Evolutionary conservation across 768 basidiomycete species (phyloP).

Genomic region (Mrakia frigida): DNA sequence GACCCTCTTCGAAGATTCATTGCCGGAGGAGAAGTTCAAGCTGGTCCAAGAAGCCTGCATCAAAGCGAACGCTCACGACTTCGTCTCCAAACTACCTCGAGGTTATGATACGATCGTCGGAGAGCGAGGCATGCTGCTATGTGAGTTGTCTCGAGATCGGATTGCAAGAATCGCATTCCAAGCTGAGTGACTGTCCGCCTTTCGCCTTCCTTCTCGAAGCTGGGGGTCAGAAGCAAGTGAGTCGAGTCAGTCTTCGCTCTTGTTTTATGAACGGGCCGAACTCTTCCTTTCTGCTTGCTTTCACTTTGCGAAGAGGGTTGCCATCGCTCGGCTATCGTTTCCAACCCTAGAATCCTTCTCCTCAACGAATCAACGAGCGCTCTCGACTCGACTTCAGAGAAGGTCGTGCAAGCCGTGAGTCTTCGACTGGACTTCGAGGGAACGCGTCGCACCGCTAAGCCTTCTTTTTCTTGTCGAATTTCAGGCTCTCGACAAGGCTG

Average conservation of each 20-base stretch:
- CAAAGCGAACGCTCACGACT: slow-evolving; percentile 83
- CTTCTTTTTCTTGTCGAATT: too few relatives aligned
- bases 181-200: too few relatives aligned
- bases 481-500: slow-evolving; percentile 82
- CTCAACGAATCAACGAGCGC: slow-evolving; percentile 63
- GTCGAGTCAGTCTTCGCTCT: too few relatives aligned
- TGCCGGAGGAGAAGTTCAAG: slow-evolving; percentile 67
- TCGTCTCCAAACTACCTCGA: slow-evolving; percentile 69
- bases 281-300: slow-evolving; percentile 31
- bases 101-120: slow-evolving; percentile 86
- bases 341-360: slow-evolving; percentile 77
- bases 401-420: slow-evolving; percentile 84
- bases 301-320: slow-evolving; percentile 60
- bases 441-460: too few relatives aligned
- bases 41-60: slow-evolving; percentile 81
- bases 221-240: slow-evolving; percentile 64
- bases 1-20: slow-evolving; percentile 60
- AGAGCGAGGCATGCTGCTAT: slow-evolving; percentile 77
- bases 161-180: too few relatives aligned
- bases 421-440: too few relatives aligned
- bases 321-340: slow-evolving; percentile 88
- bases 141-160: too few relatives aligned
- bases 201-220: too few relatives aligned
- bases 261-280: slow-evolving; percentile 29
- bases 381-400: slow-evolving; percentile 85